Base-by-base conservation (phyloP, 2,329 filamentous ascomycete species). In the Leptographium radiaticola region DNA sequence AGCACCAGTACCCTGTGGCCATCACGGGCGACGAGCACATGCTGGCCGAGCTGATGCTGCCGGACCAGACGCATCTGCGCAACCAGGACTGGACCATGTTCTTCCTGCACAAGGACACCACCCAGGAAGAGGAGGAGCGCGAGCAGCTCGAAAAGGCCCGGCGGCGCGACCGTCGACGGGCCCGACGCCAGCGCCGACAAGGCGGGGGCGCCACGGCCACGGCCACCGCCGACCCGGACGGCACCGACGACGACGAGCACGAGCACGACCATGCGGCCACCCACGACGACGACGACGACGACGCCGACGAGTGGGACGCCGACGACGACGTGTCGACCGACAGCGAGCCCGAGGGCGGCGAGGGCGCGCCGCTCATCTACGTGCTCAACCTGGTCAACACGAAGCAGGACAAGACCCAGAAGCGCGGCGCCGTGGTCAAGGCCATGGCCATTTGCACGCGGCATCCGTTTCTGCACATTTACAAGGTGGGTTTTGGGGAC, bases 21-120 rank as follows among this genome's bases (percentile, higher is more conserved):
- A 97, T 98, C 58, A 96, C 89, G 51, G 91, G 93, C 36, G 91
- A 98, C 66, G 93, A 98, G 71, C 86, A 95, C 64, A 97, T 97
- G 90, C 71, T 98, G 64, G 93, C 93, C 8, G 93, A 98, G 73
- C 80, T 98, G 64, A 98, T 98, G 93, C 73, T 98, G 66, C 93
- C 93, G 0, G 93, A 98, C 68, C 91, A 97, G 69, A 89, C 91
- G 25, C 93, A 98, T 70, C 83, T 93, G 57, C 81, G 93, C 42
- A 91, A 87, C 64, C 90, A 97, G 70, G 93, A 98, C 67, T 98
- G 93, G 93, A 98, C 93, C 44, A 95, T 97, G 53, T 98, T 98
- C 73, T 98, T 98, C 66, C 68, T 98, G 54, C 93, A 98, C 71
- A 97, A 97, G 67, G 93, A 98, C 67, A 87, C 84, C 4, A 90